phyloP scores from a whole-genome alignment of 1,284 basidiomycete species.

The Ustilago xerochloae region DNA sequence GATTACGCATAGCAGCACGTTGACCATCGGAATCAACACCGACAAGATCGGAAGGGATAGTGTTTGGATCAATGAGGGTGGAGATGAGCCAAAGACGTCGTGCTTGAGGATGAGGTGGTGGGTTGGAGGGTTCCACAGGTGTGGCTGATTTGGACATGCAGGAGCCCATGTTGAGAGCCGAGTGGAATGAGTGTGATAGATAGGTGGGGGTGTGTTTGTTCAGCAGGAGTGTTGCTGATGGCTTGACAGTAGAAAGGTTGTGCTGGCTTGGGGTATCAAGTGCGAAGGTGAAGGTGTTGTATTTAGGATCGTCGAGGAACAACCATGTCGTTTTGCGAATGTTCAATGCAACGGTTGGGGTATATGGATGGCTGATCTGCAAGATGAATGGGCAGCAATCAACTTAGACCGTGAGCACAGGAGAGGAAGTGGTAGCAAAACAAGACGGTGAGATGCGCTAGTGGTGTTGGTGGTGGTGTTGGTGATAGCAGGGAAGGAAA shows the following conservation, averaged over 20 bases:
- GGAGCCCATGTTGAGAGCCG: slow-evolving; percentile 41
- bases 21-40: slow-evolving; percentile 42
- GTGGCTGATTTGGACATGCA: slow-evolving; percentile 49
- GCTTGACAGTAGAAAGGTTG: too few species aligned
- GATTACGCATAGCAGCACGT: slow-evolving; percentile 44
- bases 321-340: too few species aligned
- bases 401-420: too few species aligned
- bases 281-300: neutral
- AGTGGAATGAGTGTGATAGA: neutral
- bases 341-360: too few species aligned
- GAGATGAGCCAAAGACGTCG: slow-evolving; percentile 41
- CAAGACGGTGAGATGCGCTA: too few species aligned
- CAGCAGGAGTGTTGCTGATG: neutral
- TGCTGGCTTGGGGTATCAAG: too few species aligned
- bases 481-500: neutral
- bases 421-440: too few species aligned
- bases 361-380: too few species aligned
- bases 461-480: neutral
- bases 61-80: slow-evolving; percentile 24
- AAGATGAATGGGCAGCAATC: too few species aligned
- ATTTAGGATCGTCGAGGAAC: neutral
- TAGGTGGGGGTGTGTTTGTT: neutral
- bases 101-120: slow-evolving; percentile 34
- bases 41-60: slow-evolving; percentile 36
- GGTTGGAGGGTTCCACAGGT: slow-evolving; percentile 12